These are phyloP conservation scores for Trypethelium eluteriae DNA, from an alignment of 495 filamentous ascomycete species.

Conservation along the genomic window DNA sequence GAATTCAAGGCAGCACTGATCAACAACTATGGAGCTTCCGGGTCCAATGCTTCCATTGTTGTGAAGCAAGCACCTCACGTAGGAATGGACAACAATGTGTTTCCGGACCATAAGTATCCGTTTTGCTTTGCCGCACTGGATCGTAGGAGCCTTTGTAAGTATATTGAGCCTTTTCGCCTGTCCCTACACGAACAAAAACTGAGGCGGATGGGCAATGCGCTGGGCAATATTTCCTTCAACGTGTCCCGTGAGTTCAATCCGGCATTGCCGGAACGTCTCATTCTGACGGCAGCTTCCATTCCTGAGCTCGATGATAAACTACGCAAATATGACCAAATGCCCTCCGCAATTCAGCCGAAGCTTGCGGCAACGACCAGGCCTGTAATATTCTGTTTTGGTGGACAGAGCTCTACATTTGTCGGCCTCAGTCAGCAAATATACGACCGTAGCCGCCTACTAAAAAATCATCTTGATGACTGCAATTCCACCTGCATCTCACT, in stretches of 20 bases:
- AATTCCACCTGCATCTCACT: background rate
- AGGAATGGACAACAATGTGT: background rate
- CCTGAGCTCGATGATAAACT: too few species aligned
- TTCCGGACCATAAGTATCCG: background rate
- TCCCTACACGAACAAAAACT: background rate
- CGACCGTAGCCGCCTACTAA: background rate
- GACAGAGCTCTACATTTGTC: background rate
- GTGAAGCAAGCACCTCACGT: background rate
- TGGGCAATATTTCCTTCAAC: background rate
- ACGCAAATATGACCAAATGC: too few species aligned
- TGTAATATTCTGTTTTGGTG: background rate
- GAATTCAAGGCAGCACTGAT: background rate
- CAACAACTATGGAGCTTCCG: conserved; percentile 11
- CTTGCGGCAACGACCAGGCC: too few species aligned
- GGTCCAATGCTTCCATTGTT: conserved; percentile 32
- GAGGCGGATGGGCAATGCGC: background rate
- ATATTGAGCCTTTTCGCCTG: background rate
- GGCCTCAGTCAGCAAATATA: background rate
- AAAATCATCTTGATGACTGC: conserved; percentile 8
- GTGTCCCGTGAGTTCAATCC: too few species aligned
- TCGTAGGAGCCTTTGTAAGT: background rate
- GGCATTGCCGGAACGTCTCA: too few species aligned
- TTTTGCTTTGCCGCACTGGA: background rate
- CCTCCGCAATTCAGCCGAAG: too few species aligned
- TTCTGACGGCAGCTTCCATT: too few species aligned